phyloP scores from a whole-genome alignment of 805 yeast genomes.

The Ogataea polymorpha region DNA sequence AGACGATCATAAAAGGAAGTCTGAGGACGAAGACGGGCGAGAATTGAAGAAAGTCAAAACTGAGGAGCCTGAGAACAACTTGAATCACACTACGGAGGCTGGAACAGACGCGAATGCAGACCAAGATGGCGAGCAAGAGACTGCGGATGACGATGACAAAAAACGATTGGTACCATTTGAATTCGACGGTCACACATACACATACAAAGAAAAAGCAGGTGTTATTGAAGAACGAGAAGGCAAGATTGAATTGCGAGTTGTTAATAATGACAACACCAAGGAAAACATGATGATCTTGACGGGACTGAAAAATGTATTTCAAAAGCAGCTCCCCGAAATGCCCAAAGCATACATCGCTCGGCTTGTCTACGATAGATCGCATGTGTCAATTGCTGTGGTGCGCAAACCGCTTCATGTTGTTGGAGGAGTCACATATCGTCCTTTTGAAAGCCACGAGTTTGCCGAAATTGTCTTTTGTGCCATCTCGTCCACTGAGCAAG shows the following conservation, averaged over 20 bases:
- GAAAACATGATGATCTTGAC: slow-evolving; percentile 91
- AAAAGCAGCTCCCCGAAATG: slow-evolving; percentile 97
- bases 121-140: slow-evolving; percentile 29
- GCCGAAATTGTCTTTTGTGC: slow-evolving; percentile 99
- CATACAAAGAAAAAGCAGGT: slow-evolving; percentile 89
- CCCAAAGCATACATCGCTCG: slow-evolving; percentile 96
- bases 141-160: slow-evolving; percentile 38
- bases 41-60: slow-evolving; percentile 3
- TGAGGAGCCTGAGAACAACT: slow-evolving; percentile 10
- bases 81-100: slow-evolving; percentile 21
- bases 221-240: slow-evolving; percentile 93
- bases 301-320: slow-evolving; percentile 93
- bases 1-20: slow-evolving; percentile 9
- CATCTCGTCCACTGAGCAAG: slow-evolving; percentile 95
- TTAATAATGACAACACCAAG: slow-evolving; percentile 84
- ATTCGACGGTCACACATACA: slow-evolving; percentile 75
- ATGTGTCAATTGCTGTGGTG: slow-evolving; percentile 93
- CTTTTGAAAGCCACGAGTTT: slow-evolving; percentile 84
- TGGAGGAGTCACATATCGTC: slow-evolving; percentile 96
- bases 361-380: slow-evolving; percentile 90
- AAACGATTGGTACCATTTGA: slow-evolving; percentile 47
- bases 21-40: slow-evolving; percentile 5
- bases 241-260: slow-evolving; percentile 91
- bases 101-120: slow-evolving; percentile 26
- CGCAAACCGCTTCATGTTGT: slow-evolving; percentile 83